Conservation (phyloP, 345 rosid species). For the Citrus unshiu region DNA sequence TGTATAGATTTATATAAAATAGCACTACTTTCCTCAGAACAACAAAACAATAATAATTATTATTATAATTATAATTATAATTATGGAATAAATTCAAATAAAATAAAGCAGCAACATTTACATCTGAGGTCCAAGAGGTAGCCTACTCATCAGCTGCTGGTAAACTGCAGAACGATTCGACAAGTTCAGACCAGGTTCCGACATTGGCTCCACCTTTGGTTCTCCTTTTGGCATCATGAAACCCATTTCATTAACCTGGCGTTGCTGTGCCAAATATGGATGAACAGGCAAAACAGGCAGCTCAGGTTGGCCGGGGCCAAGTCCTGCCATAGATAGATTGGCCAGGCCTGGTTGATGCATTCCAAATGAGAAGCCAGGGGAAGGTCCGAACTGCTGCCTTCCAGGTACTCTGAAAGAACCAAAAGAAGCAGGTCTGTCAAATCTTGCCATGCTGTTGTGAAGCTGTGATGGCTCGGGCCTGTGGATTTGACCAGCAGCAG, state of each 20-base stretch:
- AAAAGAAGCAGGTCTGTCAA: constrained; percentile 46
- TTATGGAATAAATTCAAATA: not conserved
- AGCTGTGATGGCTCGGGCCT: constrained; percentile 59
- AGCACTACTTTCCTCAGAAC: constrained; percentile 24
- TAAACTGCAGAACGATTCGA: constrained; percentile 54
- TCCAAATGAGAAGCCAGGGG: constrained; percentile 62
- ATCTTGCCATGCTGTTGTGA: constrained; percentile 57
- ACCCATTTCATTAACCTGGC: constrained; percentile 46
- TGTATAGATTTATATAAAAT: constrained; percentile 19
- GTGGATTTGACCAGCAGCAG: constrained; percentile 40
- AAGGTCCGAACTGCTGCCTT: constrained; percentile 63
- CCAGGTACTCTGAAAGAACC: constrained; percentile 62
- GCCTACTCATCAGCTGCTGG: constrained; percentile 78
- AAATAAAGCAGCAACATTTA: constrained; percentile 20
- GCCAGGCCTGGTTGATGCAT: constrained; percentile 57
- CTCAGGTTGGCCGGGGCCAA: constrained; percentile 60
- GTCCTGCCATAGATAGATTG: constrained; percentile 65
- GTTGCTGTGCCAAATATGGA: constrained; percentile 53
- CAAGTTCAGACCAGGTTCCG: constrained; percentile 56
- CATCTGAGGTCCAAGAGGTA: constrained; percentile 77
- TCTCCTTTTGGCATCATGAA: constrained; percentile 78
- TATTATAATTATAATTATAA: not conserved
- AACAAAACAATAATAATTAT: not conserved
- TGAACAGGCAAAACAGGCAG: constrained; percentile 53
- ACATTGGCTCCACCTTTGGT: constrained; percentile 64